Percentiles rank a stretch among this genome's conserved stretches.
These are phyloP conservation scores for Monascus purpureus DNA, from an alignment of 495 filamentous ascomycete genomes.

Conservation along the genomic window DNA sequence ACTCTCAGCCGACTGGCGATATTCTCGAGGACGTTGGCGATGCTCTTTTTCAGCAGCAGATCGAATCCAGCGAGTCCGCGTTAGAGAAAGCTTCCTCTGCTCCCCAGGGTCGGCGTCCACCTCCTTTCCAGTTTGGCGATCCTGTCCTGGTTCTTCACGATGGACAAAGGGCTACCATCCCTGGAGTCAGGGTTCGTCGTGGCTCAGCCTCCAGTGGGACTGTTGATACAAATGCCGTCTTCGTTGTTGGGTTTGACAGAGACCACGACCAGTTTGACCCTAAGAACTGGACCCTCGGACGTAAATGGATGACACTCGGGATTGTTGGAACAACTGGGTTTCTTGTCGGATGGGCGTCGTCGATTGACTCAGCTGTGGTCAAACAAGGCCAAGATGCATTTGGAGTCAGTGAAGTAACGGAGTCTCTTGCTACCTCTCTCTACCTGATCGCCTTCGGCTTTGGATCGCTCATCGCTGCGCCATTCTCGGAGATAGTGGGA, in stretches of 20 bases:
- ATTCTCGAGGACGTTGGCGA: too few species aligned
- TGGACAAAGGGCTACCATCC: too few species aligned
- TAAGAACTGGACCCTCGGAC: constrained; percentile 35
- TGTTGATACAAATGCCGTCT: too few species aligned
- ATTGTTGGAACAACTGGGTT: constrained; percentile 39
- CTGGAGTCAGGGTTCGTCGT: too few species aligned
- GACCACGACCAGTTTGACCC: constrained; percentile 41
- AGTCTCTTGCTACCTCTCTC: constrained; percentile 32
- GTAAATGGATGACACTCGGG: constrained; percentile 27
- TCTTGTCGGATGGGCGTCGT: constrained; percentile 36
- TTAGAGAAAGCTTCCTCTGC: too few species aligned
- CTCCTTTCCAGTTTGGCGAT: too few species aligned
- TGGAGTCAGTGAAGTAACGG: constrained; percentile 36
- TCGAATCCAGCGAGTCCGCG: too few species aligned
- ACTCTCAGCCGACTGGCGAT: too few species aligned
- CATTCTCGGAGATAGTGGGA: constrained; percentile 44
- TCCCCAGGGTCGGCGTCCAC: too few species aligned
- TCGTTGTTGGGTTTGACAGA: constrained; percentile 44
- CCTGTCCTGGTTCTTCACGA: too few species aligned
- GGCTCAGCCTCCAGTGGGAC: too few species aligned
- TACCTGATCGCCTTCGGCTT: constrained; percentile 51
- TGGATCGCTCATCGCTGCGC: constrained; percentile 37
- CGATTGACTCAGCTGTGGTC: constrained; percentile 34
- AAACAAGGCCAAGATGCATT: constrained; percentile 31
- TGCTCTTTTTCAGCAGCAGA: too few species aligned